Evolutionary conservation across 2,329 filamentous ascomycete genomes (phyloP).

Genomic region (Aspergillus pseudotamarii): DNA sequence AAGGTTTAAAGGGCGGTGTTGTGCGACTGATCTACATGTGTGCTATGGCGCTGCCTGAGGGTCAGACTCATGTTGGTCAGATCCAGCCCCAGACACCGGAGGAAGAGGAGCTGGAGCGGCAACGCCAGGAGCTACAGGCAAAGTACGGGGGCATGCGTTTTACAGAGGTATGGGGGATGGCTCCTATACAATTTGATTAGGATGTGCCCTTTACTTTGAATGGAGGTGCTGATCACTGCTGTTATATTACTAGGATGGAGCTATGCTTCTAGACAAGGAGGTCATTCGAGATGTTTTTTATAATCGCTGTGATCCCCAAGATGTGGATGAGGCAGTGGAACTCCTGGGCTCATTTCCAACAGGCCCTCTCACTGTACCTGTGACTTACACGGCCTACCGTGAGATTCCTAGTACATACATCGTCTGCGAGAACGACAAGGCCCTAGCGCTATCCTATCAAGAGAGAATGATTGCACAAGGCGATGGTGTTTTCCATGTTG

Average conservation of each 20-base stretch:
- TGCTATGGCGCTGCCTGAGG: conserved; percentile 29
- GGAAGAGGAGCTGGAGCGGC: conserved; percentile 25
- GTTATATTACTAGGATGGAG: conserved; percentile 23
- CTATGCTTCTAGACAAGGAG: conserved; percentile 22
- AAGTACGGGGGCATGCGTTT: conserved; percentile 22
- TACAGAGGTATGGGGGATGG: conserved; percentile 18
- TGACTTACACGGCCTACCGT: conserved; percentile 30
- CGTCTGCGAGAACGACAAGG: conserved; percentile 31
- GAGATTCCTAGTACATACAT: conserved; percentile 36
- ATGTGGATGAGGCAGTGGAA: conserved; percentile 27
- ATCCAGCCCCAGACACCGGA: conserved; percentile 26
- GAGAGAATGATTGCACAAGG: conserved; percentile 32
- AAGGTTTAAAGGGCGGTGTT: conserved; percentile 22
- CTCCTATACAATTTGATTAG: too few species aligned
- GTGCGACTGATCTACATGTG: conserved; percentile 32
- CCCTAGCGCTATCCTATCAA: conserved; percentile 24
- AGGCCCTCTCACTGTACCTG: conserved; percentile 28
- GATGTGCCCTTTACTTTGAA: neutral
- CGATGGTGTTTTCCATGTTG: conserved; percentile 28
- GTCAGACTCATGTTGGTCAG: conserved; percentile 27
- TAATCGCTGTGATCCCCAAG: conserved; percentile 26
- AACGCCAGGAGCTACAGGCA: conserved; percentile 17
- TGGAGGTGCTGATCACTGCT: neutral
- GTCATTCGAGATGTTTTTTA: conserved; percentile 26
- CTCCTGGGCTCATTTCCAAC: conserved; percentile 27